These are phyloP conservation scores for Didymella lethalis DNA, from an alignment of 2,329 filamentous ascomycete species.

Conservation along the genomic window DNA sequence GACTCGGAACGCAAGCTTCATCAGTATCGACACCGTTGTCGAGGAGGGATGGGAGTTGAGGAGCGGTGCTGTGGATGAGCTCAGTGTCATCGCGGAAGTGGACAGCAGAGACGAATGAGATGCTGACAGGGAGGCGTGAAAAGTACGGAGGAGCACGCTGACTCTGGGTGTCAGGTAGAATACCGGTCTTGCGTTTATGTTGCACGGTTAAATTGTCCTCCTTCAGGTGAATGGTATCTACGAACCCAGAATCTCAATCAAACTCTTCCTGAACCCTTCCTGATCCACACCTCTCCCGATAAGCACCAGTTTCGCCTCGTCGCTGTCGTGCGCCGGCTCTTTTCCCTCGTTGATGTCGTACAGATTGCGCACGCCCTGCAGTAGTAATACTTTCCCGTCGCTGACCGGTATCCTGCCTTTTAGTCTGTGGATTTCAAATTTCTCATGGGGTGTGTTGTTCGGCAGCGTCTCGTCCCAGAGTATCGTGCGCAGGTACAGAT, in stretches of 20 bases:
- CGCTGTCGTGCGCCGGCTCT: background rate
- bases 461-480: slow-evolving; percentile 81
- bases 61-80: background rate
- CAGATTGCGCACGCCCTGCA: slow-evolving; percentile 91
- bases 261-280: slow-evolving; percentile 22
- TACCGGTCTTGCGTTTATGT: too few species aligned
- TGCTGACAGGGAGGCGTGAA: background rate
- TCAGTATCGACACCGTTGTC: too few species aligned
- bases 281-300: slow-evolving; percentile 45
- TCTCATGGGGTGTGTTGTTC: slow-evolving; percentile 20
- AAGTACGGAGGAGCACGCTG: too few species aligned
- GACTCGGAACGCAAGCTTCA: too few species aligned
- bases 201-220: too few species aligned
- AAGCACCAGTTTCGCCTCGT: slow-evolving; percentile 42
- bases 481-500: slow-evolving; percentile 81
- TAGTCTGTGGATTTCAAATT: slow-evolving; percentile 84
- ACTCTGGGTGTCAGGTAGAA: too few species aligned
- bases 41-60: background rate
- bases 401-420: slow-evolving; percentile 79
- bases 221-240: background rate
- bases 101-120: background rate
- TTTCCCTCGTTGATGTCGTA: slow-evolving; percentile 82
- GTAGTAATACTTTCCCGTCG: slow-evolving; percentile 73
- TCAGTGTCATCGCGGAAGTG: background rate
- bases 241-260: slow-evolving; percentile 12